These are phyloP conservation scores for Coemansia sp. DNA, from an alignment of 192 early-diverging fungal species.

Conservation along the genomic window DNA sequence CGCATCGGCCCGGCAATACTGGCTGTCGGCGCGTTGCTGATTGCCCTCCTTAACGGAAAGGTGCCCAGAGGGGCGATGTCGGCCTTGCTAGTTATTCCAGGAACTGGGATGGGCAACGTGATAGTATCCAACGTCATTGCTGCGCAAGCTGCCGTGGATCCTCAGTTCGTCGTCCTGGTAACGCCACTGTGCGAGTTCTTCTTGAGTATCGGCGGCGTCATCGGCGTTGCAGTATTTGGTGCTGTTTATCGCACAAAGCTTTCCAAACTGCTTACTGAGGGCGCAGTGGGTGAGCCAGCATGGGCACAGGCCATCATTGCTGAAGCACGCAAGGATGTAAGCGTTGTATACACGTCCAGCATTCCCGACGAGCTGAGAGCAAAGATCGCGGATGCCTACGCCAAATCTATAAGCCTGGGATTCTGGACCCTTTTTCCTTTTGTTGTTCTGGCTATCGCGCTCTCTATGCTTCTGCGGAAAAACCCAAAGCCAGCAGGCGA, in stretches of 20 bases:
- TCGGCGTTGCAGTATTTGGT: conserved; percentile 64
- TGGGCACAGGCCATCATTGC: conserved; percentile 51
- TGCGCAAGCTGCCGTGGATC: conserved; percentile 65
- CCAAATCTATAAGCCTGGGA: conserved; percentile 52
- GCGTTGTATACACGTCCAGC: conserved; percentile 31
- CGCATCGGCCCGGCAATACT: conserved; percentile 66
- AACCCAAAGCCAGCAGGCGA: conserved; percentile 5
- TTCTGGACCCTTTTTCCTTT: conserved; percentile 58
- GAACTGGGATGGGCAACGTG: conserved; percentile 72
- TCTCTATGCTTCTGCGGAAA: conserved; percentile 49
- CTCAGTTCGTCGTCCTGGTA: conserved; percentile 62
- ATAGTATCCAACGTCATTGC: conserved; percentile 75
- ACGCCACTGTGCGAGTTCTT: conserved; percentile 71
- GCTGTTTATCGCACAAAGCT: conserved; percentile 67
- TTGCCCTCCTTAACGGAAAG: conserved; percentile 57
- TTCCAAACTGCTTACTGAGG: conserved; percentile 23
- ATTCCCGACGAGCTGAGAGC: conserved; percentile 39
- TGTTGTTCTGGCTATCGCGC: conserved; percentile 49
- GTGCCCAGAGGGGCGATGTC: conserved; percentile 54
- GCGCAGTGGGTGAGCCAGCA: conserved; percentile 18
- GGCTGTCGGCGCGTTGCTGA: conserved; percentile 60
- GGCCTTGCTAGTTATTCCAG: conserved; percentile 66
- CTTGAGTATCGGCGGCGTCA: conserved; percentile 64
- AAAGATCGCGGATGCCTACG: conserved; percentile 56
- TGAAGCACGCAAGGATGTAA: conserved; percentile 52